Conservation (phyloP, 2,329 filamentous ascomycete genomes). For the Aspergillus floridensis region DNA sequence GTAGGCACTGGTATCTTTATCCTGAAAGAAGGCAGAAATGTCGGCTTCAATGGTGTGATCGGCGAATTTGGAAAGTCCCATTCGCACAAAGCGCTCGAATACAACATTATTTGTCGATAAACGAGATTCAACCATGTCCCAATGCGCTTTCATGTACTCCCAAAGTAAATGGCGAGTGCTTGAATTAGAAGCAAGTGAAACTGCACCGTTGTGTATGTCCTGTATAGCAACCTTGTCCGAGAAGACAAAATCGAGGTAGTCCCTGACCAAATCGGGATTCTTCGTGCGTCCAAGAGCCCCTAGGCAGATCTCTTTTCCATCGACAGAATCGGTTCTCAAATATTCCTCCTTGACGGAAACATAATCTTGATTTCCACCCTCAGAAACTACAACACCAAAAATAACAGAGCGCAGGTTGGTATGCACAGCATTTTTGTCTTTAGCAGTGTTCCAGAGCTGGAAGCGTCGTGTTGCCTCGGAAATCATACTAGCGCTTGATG, state of each 20-base stretch:
- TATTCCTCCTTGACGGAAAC: slow-evolving; percentile 82
- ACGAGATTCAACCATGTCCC: slow-evolving; percentile 68
- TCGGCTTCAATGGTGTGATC: slow-evolving; percentile 68
- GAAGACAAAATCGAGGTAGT: slow-evolving; percentile 71
- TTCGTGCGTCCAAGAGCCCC: slow-evolving; percentile 72
- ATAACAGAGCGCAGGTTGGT: slow-evolving; percentile 77
- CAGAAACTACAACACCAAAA: slow-evolving; percentile 74
- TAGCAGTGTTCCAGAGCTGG: slow-evolving; percentile 67
- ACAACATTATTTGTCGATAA: slow-evolving; percentile 80
- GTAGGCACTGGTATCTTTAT: slow-evolving; percentile 81
- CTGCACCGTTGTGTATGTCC: slow-evolving; percentile 82
- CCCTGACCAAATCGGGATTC: slow-evolving; percentile 64
- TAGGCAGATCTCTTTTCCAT: slow-evolving; percentile 85
- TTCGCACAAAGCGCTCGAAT: slow-evolving; percentile 81
- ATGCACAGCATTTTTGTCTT: slow-evolving; percentile 68
- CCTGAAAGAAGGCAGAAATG: slow-evolving; percentile 78
- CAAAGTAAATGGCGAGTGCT: slow-evolving; percentile 73
- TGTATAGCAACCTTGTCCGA: slow-evolving; percentile 80
- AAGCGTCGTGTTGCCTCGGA: slow-evolving; percentile 77
- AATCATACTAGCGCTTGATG: slow-evolving; percentile 53
- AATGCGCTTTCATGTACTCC: slow-evolving; percentile 82
- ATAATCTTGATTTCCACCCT: slow-evolving; percentile 68
- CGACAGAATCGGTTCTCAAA: slow-evolving; percentile 75
- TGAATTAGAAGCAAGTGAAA: slow-evolving; percentile 69
- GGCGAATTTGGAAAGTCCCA: slow-evolving; percentile 75